Conservation (phyloP, 2,329 filamentous ascomycete species). For the Cladorrhinum sp. region DNA sequence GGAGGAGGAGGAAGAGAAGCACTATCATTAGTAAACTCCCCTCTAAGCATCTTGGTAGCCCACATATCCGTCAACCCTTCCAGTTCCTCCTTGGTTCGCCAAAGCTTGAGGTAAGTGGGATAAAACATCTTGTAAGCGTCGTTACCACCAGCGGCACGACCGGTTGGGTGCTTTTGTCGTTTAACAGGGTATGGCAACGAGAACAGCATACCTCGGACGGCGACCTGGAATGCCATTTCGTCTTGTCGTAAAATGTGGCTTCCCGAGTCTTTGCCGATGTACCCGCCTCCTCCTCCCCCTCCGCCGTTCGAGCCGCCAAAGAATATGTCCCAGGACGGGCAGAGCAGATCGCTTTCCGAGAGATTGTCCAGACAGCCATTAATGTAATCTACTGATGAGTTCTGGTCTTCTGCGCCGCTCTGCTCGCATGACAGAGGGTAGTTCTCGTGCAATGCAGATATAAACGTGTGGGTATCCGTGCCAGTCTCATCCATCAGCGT, state of each 20-base stretch:
- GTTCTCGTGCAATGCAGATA: constrained; percentile 90
- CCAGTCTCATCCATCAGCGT: constrained; percentile 88
- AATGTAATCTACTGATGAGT: constrained; percentile 70
- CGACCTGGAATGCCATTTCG: constrained; percentile 89
- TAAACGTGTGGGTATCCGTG: constrained; percentile 86
- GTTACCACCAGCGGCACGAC: constrained; percentile 36
- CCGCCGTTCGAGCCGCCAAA: constrained; percentile 56
- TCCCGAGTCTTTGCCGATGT: constrained; percentile 52
- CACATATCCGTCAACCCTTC: constrained; percentile 70
- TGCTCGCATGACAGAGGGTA: constrained; percentile 79
- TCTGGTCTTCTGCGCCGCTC: constrained; percentile 45
- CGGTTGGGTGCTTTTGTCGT: constrained; percentile 45
- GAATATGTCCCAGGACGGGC: constrained; percentile 65
- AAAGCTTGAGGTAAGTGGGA: constrained; percentile 77
- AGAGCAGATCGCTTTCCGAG: constrained; percentile 84
- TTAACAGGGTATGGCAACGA: constrained; percentile 83
- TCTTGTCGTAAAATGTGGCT: constrained; percentile 82
- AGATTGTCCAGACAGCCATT: constrained; percentile 83
- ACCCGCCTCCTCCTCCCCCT: constrained; percentile 42
- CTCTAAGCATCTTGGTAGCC: constrained; percentile 58
- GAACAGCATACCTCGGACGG: constrained; percentile 81
- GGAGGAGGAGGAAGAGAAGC: constrained; percentile 33
- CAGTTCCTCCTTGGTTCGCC: constrained; percentile 79
- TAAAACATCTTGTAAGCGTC: constrained; percentile 91
- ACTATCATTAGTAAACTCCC: constrained; percentile 38